These are phyloP conservation scores for Botryotinia convoluta DNA, from an alignment of 2,329 filamentous ascomycete genomes.

Conservation along the genomic window DNA sequence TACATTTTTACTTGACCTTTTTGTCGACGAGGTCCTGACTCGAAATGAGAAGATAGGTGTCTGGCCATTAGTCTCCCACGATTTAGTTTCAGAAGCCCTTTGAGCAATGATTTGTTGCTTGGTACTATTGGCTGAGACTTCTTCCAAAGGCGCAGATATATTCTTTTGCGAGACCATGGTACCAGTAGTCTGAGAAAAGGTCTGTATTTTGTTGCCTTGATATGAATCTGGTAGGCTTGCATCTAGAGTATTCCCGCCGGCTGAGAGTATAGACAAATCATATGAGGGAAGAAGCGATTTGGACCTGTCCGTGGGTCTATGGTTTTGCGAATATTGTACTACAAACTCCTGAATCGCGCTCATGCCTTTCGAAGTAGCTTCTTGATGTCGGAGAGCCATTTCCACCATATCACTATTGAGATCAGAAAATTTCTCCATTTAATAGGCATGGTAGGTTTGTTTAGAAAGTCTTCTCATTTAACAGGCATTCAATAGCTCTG, in stretches of 20 bases:
- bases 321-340: background rate
- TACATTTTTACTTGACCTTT: background rate
- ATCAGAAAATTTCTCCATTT: background rate
- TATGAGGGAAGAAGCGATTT: background rate
- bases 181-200: background rate
- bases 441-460: background rate
- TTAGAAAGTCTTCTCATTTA: background rate
- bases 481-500: background rate
- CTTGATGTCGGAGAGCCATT: background rate
- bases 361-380: slow-evolving; percentile 4
- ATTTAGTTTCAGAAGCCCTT: background rate
- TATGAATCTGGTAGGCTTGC: background rate
- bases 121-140: background rate
- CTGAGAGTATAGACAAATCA: background rate
- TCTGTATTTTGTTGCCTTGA: background rate
- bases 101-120: background rate
- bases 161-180: too few species aligned
- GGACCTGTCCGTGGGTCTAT: too few species aligned
- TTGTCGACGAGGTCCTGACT: background rate
- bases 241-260: background rate
- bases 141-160: background rate
- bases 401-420: background rate
- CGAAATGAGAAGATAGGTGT: slow-evolving; percentile 6
- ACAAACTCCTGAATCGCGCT: background rate
- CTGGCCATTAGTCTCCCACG: background rate